Evolutionary conservation across 2,329 filamentous ascomycete genomes (phyloP).

Genomic region (Scortechinia acanthostroma): DNA sequence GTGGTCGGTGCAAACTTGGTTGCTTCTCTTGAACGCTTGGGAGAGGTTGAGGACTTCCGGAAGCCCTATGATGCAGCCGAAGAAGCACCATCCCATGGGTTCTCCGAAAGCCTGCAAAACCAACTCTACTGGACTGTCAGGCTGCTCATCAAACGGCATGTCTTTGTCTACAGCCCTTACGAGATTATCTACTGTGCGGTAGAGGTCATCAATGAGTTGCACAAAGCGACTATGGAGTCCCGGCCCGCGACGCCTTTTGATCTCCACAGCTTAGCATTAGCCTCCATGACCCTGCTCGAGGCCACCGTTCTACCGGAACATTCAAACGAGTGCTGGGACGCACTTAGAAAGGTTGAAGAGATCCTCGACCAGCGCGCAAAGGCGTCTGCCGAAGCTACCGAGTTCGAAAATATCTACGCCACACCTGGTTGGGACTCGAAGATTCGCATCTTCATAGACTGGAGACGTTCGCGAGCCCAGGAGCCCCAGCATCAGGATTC

Average conservation of each 20-base stretch:
- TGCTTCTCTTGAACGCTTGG: slow-evolving; percentile 24
- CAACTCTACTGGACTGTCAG: slow-evolving; percentile 30
- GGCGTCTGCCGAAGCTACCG: slow-evolving; percentile 13
- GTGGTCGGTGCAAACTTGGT: slow-evolving; percentile 22
- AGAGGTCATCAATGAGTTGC: slow-evolving; percentile 26
- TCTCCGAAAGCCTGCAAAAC: slow-evolving; percentile 23
- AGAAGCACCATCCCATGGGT: slow-evolving; percentile 10
- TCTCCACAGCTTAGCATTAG: slow-evolving; percentile 26
- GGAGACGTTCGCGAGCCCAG: slow-evolving; percentile 21
- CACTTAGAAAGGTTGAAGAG: slow-evolving; percentile 38
- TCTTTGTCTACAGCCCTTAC: slow-evolving; percentile 27
- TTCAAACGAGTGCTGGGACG: slow-evolving; percentile 23
- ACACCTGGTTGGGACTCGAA: slow-evolving; percentile 27
- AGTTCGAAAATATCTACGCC: slow-evolving; percentile 26
- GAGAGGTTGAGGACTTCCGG: slow-evolving; percentile 21
- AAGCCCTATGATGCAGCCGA: slow-evolving; percentile 6
- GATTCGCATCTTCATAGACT: slow-evolving; percentile 26
- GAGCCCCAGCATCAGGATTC: slow-evolving; percentile 18
- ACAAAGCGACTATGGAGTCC: slow-evolving; percentile 18
- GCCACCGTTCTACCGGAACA: slow-evolving; percentile 26
- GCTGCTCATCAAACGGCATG: slow-evolving; percentile 28
- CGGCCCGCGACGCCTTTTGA: slow-evolving; percentile 26
- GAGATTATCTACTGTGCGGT: slow-evolving; percentile 28
- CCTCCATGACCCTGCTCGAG: slow-evolving; percentile 29
- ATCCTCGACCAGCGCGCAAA: slow-evolving; percentile 34